phyloP scores from a whole-genome alignment of 2,329 filamentous ascomycete species.

The Gremmenia infestans region DNA sequence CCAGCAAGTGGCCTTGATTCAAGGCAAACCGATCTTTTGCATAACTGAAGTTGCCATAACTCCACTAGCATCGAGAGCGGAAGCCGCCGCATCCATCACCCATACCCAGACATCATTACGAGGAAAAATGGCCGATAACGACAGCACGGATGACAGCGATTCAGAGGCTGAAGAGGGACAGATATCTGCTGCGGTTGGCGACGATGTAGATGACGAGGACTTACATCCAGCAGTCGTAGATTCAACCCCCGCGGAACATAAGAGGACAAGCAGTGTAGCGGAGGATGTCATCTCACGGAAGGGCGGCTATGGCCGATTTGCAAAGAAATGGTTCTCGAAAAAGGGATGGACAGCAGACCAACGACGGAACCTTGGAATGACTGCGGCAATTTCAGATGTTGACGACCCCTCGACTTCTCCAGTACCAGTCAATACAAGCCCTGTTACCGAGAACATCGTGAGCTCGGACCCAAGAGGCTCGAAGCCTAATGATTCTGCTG shows the following conservation, averaged over 20 bases:
- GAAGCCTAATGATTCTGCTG: constrained; percentile 16
- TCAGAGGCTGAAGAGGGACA: constrained; percentile 43
- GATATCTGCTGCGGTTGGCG: constrained; percentile 27
- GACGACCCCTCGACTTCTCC: constrained; percentile 25
- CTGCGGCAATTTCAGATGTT: constrained; percentile 34
- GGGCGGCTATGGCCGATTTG: constrained; percentile 84
- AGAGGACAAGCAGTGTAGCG: constrained; percentile 59
- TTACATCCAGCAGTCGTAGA: constrained; percentile 1
- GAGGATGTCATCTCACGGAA: constrained; percentile 82
- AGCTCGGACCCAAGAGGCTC: constrained; percentile 1
- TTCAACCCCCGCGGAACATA: constrained; percentile 11
- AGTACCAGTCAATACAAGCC: background rate
- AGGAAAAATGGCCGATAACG: constrained; percentile 32
- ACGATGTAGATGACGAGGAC: constrained; percentile 42
- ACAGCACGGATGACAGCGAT: constrained; percentile 34
- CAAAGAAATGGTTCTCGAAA: constrained; percentile 84
- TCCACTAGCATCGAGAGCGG: constrained; percentile 69
- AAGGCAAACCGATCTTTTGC: constrained; percentile 76
- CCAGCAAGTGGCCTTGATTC: constrained; percentile 82
- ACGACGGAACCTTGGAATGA: constrained; percentile 65
- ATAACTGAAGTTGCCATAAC: constrained; percentile 89
- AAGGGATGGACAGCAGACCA: constrained; percentile 74
- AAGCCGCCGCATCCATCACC: constrained; percentile 68
- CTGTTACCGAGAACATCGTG: constrained; percentile 2
- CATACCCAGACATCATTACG: constrained; percentile 48